Evolutionary conservation across 441 rosid species (phyloP).

Genomic region (Kokia cookei): DNA sequence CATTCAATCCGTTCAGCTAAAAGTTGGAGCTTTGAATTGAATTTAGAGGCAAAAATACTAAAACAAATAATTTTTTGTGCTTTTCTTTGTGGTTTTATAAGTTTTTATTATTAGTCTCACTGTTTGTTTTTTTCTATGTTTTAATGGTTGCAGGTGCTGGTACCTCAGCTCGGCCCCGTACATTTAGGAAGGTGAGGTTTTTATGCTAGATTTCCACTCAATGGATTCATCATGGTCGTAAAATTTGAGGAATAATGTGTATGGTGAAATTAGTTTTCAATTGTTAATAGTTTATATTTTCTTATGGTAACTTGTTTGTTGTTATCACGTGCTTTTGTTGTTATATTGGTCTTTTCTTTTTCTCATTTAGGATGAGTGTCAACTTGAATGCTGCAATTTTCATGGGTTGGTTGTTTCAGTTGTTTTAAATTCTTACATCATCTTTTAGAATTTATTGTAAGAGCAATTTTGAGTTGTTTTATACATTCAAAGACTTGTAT

Average conservation of each 20-base stretch:
- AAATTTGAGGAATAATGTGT: background rate
- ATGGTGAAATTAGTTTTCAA: background rate
- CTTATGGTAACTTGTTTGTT: background rate
- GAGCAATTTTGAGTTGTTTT: background rate
- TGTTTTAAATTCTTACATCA: background rate
- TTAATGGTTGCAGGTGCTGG: conserved; percentile 64
- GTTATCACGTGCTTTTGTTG: background rate
- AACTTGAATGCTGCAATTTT: background rate
- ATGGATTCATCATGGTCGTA: background rate
- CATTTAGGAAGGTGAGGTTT: conserved; percentile 59
- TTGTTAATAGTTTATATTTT: background rate
- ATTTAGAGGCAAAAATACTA: background rate
- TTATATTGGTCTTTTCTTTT: background rate
- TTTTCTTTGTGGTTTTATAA: background rate
- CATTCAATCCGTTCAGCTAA: background rate
- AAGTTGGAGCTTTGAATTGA: background rate
- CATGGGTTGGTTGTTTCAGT: background rate
- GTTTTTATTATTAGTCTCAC: background rate
- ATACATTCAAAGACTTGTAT: background rate
- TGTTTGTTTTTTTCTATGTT: background rate
- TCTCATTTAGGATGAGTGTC: background rate
- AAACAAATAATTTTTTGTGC: background rate
- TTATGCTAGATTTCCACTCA: background rate
- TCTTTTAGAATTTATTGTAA: background rate
- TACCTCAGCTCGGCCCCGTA: conserved; percentile 78